A percentile compares a stretch with the other conserved stretches of the same genome.
Evolutionary conservation across 495 filamentous ascomycete genomes (phyloP).

Genomic region (Cercophora scortea): DNA sequence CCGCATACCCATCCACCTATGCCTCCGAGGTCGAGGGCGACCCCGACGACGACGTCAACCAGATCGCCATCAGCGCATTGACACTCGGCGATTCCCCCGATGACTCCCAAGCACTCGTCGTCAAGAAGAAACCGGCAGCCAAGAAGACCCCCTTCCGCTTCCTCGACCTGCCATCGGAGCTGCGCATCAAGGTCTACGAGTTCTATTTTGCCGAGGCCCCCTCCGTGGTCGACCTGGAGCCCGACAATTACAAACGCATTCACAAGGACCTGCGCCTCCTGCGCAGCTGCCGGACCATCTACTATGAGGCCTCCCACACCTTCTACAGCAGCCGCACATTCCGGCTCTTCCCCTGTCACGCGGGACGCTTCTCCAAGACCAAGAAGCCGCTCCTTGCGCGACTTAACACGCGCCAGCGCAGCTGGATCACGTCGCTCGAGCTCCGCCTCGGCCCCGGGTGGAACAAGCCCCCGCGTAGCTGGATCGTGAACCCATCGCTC

Average conservation of each 20-base stretch:
- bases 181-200: slow-evolving; percentile 64
- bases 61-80: slow-evolving; percentile 23
- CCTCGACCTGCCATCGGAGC: slow-evolving; percentile 68
- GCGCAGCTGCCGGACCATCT: slow-evolving; percentile 53
- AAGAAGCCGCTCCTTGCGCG: slow-evolving; percentile 58
- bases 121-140: slow-evolving; percentile 16
- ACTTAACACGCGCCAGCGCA: slow-evolving; percentile 57
- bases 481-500: slow-evolving; percentile 58
- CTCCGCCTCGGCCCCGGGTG: slow-evolving; percentile 76
- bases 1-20: slow-evolving; percentile 34
- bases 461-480: slow-evolving; percentile 63
- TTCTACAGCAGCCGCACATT: slow-evolving; percentile 74
- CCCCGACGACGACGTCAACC: slow-evolving; percentile 26
- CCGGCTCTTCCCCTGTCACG: slow-evolving; percentile 67
- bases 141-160: slow-evolving; percentile 54
- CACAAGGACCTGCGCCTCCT: slow-evolving; percentile 51
- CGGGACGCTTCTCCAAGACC: slow-evolving; percentile 57
- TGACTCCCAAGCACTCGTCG: slow-evolving; percentile 8
- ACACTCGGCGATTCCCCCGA: slow-evolving; percentile 16
- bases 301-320: slow-evolving; percentile 61
- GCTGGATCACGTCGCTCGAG: slow-evolving; percentile 60
- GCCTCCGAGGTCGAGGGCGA: slow-evolving; percentile 38
- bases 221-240: slow-evolving; percentile 62
- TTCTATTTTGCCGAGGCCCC: slow-evolving; percentile 46
- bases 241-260: slow-evolving; percentile 52